Conservation (phyloP, 2,329 filamentous ascomycete species). For the Botrytis deweyae region DNA sequence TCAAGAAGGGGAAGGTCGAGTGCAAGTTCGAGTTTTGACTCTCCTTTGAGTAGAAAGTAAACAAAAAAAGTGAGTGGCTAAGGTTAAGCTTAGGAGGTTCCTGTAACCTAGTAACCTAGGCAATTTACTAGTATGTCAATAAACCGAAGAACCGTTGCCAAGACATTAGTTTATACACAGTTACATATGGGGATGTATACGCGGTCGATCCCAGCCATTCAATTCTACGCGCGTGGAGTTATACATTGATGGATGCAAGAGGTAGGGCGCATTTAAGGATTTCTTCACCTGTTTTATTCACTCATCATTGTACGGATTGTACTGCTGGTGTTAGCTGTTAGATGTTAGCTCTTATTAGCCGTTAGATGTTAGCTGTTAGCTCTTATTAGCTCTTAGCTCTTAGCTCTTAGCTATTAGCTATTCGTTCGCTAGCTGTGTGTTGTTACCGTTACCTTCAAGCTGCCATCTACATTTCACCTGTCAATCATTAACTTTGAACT, state of each 20-base stretch:
- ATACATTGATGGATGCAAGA: not conserved
- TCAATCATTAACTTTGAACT: not conserved
- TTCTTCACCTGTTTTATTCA: not conserved
- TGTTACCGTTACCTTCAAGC: not conserved
- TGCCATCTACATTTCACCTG: not conserved
- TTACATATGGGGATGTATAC: not conserved
- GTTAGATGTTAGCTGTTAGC: too few relatives aligned
- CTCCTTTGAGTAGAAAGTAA: constrained; percentile 8
- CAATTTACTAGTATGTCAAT: not conserved
- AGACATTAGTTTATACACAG: not conserved
- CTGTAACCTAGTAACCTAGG: not conserved
- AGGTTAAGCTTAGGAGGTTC: not conserved
- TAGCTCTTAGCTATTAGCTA: not conserved
- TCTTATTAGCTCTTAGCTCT: not conserved
- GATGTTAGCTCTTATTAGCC: not conserved
- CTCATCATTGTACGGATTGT: not conserved
- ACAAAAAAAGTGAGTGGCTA: constrained; percentile 9
- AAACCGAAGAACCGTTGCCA: constrained; percentile 15
- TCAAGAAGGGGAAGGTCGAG: not conserved
- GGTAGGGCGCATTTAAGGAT: not conserved
- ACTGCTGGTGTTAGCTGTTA: not conserved
- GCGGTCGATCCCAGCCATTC: constrained; percentile 9
- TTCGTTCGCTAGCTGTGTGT: too few relatives aligned
- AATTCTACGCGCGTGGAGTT: not conserved
- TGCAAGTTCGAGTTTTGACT: not conserved